Conservation (phyloP, 2,329 filamentous ascomycete species). For the Tolypocladium ophioglossoides region DNA sequence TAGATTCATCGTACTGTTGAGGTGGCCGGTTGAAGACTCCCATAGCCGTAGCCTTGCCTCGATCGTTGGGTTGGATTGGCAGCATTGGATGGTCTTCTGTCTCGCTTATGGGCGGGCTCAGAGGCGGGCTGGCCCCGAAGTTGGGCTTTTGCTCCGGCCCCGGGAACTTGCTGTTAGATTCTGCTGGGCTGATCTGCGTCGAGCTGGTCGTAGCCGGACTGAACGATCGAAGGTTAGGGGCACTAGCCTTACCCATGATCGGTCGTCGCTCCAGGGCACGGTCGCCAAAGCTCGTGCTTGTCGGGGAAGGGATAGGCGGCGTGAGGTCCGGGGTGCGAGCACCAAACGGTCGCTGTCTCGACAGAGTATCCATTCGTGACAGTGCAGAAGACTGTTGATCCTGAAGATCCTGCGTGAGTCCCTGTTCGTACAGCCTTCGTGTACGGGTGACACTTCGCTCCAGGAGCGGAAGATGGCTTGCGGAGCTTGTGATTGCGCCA, state of each 20-base stretch:
- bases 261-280: constrained; percentile 34
- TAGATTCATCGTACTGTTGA: constrained; percentile 72
- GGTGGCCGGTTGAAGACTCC: constrained; percentile 57
- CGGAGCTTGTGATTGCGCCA: constrained; percentile 22
- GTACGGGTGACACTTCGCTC: constrained; percentile 61
- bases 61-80: constrained; percentile 62
- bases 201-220: constrained; percentile 35
- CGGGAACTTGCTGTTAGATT: constrained; percentile 25
- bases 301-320: constrained; percentile 35
- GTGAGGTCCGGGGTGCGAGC: constrained; percentile 39
- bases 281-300: constrained; percentile 30
- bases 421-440: constrained; percentile 73
- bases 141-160: constrained; percentile 19
- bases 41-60: constrained; percentile 68
- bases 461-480: constrained; percentile 29
- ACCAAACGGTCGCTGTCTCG: constrained; percentile 45
- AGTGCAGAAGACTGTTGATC: constrained; percentile 70
- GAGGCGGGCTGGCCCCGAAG: constrained; percentile 25
- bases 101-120: constrained; percentile 56
- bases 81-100: constrained; percentile 55
- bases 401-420: constrained; percentile 66
- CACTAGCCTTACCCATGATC: constrained; percentile 48
- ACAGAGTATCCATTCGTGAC: constrained; percentile 70
- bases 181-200: constrained; percentile 25
- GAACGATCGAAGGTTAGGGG: constrained; percentile 54